phyloP scores from a whole-genome alignment of 2,329 filamentous ascomycete genomes.

The Aspergillus phoenicis region DNA sequence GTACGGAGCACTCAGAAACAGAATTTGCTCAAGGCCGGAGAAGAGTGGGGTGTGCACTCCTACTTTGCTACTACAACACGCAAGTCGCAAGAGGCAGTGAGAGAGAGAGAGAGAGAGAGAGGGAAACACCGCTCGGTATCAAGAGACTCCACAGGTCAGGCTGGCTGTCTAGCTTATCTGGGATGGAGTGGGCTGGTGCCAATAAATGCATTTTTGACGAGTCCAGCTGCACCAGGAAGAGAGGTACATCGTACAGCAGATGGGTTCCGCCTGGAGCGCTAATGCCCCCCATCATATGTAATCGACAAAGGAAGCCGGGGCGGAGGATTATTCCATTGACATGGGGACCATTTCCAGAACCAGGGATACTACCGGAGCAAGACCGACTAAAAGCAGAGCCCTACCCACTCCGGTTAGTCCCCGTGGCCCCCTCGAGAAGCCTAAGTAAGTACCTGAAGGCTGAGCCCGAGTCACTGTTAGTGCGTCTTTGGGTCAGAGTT shows the following conservation, averaged over 20 bases:
- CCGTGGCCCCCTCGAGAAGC: neutral
- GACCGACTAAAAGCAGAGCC: neutral
- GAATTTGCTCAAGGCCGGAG: slow-evolving; percentile 4
- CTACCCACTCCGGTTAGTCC: slow-evolving; percentile 1
- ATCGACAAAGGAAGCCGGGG: neutral
- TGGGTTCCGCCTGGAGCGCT: slow-evolving; percentile 12
- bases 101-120: neutral
- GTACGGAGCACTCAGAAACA: neutral
- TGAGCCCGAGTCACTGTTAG: neutral
- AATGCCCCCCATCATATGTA: neutral
- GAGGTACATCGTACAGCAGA: slow-evolving; percentile 8
- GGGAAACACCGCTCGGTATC: slow-evolving; percentile 8
- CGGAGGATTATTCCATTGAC: slow-evolving; percentile 13
- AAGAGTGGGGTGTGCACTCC: neutral
- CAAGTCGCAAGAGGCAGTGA: neutral
- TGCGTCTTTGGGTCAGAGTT: neutral
- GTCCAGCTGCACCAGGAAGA: slow-evolving; percentile 14
- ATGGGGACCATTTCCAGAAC: slow-evolving; percentile 17
- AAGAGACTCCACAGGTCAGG: slow-evolving; percentile 2
- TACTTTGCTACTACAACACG: neutral
- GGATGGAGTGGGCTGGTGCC: slow-evolving; percentile 1
- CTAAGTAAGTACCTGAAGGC: slow-evolving; percentile 7
- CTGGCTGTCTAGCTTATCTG: slow-evolving; percentile 2
- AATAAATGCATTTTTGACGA: slow-evolving; percentile 18
- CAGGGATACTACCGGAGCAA: slow-evolving; percentile 6